Conservation (phyloP, 176 grass and related monocot species). For the Aegilops umbellulata region DNA sequence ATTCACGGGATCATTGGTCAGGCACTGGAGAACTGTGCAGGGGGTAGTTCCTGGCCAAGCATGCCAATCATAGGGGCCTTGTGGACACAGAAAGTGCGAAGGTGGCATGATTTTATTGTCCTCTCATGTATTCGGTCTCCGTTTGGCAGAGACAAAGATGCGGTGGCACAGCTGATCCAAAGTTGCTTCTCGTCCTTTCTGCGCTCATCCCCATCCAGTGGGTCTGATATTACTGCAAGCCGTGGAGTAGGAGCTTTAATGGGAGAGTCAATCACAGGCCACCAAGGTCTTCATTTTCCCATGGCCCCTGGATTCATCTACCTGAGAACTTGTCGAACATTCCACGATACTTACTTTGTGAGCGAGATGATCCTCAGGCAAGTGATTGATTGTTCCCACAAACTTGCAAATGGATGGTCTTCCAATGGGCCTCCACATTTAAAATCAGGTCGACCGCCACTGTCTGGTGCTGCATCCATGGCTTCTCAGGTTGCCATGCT, state of each 20-base stretch:
- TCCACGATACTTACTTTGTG: conserved; percentile 80
- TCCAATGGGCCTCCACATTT: conserved; percentile 52
- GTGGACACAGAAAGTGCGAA: conserved; percentile 90
- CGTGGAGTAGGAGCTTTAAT: conserved; percentile 74
- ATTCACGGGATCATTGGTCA: conserved; percentile 68
- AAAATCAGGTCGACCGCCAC: conserved; percentile 64
- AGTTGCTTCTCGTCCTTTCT: conserved; percentile 94
- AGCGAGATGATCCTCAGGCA: conserved; percentile 82
- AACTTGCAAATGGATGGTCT: conserved; percentile 67
- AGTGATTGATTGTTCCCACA: conserved; percentile 71
- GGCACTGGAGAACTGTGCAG: conserved; percentile 89
- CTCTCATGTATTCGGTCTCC: conserved; percentile 83
- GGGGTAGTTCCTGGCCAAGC: conserved; percentile 81
- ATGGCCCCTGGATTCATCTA: conserved; percentile 84
- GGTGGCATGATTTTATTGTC: conserved; percentile 90
- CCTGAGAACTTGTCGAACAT: conserved; percentile 76
- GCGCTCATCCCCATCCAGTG: conserved; percentile 37
- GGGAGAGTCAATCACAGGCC: conserved; percentile 62
- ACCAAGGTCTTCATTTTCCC: conserved; percentile 64
- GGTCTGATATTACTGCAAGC: conserved; percentile 51
- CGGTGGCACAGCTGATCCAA: conserved; percentile 64
- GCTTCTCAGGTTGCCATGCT: conserved; percentile 75
- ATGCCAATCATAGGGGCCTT: conserved; percentile 96
- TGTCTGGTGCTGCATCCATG: conserved; percentile 64
- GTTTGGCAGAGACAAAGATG: conserved; percentile 80